phyloP scores from a whole-genome alignment of 768 basidiomycete genomes.

The Sistotremastrum niveocremeum region DNA sequence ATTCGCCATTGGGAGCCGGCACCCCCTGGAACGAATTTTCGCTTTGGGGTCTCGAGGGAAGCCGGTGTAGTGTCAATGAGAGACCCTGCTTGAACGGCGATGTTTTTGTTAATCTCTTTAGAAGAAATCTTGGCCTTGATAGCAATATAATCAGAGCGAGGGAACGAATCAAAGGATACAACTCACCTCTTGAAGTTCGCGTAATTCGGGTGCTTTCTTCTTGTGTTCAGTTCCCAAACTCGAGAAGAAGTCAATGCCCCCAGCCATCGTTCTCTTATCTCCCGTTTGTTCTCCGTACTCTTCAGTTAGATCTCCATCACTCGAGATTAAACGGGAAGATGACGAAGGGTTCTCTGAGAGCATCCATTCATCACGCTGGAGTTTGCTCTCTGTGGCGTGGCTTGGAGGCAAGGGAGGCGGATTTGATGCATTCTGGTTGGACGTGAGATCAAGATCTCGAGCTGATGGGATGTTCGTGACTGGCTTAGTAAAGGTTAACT shows the following conservation, averaged over 20 bases:
- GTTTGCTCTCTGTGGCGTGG: conserved; percentile 29
- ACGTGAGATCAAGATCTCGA: conserved; percentile 52
- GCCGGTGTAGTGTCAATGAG: conserved; percentile 25
- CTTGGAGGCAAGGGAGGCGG: conserved; percentile 34
- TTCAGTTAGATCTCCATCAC: conserved; percentile 47
- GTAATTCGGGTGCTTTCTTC: conserved; percentile 44
- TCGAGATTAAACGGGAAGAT: conserved; percentile 8
- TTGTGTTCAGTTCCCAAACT: conserved; percentile 64
- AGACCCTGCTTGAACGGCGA: conserved; percentile 27
- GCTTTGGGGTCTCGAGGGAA: conserved; percentile 31
- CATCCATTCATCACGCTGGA: conserved; percentile 88
- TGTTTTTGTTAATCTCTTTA: conserved; percentile 47
- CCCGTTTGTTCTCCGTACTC: conserved; percentile 42
- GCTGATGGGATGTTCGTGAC: conserved; percentile 67
- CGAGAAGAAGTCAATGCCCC: conserved; percentile 81
- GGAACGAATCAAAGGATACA: background rate
- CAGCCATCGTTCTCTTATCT: conserved; percentile 34
- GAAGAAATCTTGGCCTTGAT: conserved; percentile 47
- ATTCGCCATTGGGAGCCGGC: conserved; percentile 95
- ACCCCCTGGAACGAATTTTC: conserved; percentile 56
- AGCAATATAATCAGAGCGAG: background rate
- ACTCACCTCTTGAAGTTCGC: conserved; percentile 61
- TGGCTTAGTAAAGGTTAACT: conserved; percentile 15
- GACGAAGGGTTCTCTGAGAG: conserved; percentile 22
- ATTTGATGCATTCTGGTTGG: conserved; percentile 32